Evolutionary conservation across 108 stramenopile genomes (phyloP).

Genomic region (Fistulifera solaris): DNA sequence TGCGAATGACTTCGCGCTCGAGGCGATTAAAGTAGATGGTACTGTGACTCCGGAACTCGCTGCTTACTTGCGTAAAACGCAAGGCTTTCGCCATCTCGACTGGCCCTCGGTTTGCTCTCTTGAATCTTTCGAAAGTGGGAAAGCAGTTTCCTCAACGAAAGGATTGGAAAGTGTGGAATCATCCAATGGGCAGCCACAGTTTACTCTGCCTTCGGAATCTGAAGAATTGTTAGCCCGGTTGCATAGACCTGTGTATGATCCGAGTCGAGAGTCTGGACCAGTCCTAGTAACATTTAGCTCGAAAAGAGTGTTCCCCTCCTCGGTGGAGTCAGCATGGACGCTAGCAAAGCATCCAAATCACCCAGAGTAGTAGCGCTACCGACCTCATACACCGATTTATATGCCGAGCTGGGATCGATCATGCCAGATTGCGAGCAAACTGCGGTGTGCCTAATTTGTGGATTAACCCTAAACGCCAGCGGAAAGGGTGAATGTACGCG

Average conservation of each 20-base stretch:
- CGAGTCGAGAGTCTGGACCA: not conserved
- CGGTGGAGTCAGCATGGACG: constrained; percentile 25
- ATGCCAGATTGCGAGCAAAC: constrained; percentile 74
- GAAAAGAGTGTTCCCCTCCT: constrained; percentile 43
- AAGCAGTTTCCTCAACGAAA: too few relatives aligned
- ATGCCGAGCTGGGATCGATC: constrained; percentile 57
- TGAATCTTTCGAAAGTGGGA: not conserved
- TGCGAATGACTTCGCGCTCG: constrained; percentile 13
- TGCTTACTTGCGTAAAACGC: constrained; percentile 23
- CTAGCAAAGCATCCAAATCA: not conserved
- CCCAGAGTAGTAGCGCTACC: constrained; percentile 56
- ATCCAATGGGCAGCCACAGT: too few relatives aligned
- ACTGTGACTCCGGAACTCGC: not conserved
- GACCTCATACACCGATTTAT: constrained; percentile 80
- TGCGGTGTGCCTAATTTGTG: constrained; percentile 80
- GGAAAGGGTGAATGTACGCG: constrained; percentile 84
- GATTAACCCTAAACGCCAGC: constrained; percentile 73
- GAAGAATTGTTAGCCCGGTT: too few relatives aligned
- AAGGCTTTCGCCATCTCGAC: constrained; percentile 43
- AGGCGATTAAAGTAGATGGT: not conserved
- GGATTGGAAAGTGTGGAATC: too few relatives aligned
- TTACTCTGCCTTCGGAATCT: too few relatives aligned
- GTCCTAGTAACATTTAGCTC: constrained; percentile 29
- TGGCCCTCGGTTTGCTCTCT: constrained; percentile 34
- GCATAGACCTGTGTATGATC: too few relatives aligned